phyloP scores from a whole-genome alignment of 73 alveolate species.

The Stentor coeruleus region DNA sequence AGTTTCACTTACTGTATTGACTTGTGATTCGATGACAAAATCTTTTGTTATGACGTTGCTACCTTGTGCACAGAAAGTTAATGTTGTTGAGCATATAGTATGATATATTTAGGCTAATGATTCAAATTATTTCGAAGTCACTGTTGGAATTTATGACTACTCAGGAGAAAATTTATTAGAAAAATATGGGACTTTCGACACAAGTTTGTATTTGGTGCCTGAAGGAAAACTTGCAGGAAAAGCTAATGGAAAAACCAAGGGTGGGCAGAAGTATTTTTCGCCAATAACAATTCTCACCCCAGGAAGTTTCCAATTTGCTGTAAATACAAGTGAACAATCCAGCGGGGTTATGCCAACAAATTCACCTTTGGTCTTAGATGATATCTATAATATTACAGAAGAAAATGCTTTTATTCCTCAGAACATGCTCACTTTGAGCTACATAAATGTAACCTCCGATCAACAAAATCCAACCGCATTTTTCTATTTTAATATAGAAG shows the following conservation, averaged over 20 bases:
- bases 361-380: not conserved
- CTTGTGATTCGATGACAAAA: not conserved
- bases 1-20: not conserved
- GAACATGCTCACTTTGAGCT: not conserved
- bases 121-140: not conserved
- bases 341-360: not conserved
- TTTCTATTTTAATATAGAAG: not conserved
- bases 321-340: not conserved
- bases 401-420: not conserved
- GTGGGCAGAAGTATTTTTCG: not conserved
- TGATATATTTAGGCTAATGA: not conserved
- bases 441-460: no score
- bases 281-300: not conserved
- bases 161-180: not conserved
- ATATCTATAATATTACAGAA: not conserved
- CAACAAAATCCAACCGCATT: no score
- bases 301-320: not conserved
- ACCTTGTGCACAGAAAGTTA: not conserved
- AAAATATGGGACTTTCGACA: not conserved
- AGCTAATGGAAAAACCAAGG: not conserved
- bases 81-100: not conserved
- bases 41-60: not conserved
- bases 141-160: not conserved
- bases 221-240: not conserved
- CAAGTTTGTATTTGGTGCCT: not conserved